Evolutionary conservation across 2,329 filamentous ascomycete genomes (phyloP), one percentile per base, ranked within the genome.

Genomic region (Alternaria conjuncta): DNA sequence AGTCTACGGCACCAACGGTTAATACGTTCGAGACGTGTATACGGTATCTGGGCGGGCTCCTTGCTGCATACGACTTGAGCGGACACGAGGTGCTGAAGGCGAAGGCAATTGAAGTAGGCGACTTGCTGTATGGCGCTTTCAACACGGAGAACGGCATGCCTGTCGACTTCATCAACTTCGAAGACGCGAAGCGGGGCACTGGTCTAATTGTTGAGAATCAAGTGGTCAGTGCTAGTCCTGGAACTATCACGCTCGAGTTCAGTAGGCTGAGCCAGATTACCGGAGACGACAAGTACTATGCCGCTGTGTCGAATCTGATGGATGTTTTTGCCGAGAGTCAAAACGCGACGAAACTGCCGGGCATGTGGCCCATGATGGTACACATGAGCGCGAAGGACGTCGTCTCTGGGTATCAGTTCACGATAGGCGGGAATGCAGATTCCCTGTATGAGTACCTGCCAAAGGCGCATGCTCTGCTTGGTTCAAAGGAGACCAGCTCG

Each of bases 21-120:
- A 85, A 84, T 64, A 82, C 85, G 10, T 85, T 85, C 60, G 84
- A 85, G 67, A 85, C 84, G 0, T 85, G 82, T 0, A 85, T 85
- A 47, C 73, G 79, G 20, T 80, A 80, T 43, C 73, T 81, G 13
- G 78, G 79, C 18, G 79, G 79, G 15, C 64, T 81, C 26, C 63
- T 81, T 13, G 72, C 72, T 30, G 79, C 79, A 26, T 81, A 80
- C 55, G 79, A 81, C 50, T 66, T 81, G 28, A 80, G 76, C 51
- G 66, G 69, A 15, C 75, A 78, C 49, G 70, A 76, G 28, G 73
- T 76, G 2, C 62, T 81, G 11, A 64, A 80, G 32, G 72, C 72
- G 12, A 80, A 80, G 45, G 78, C 79, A 0, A 68, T 78, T 18
- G 78, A 81, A 45, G 60, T 81, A 8, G 79, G 77, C 15, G 76